These are phyloP conservation scores for Fonsecaea nubica DNA, from an alignment of 2,329 filamentous ascomycete species.

Conservation along the genomic window DNA sequence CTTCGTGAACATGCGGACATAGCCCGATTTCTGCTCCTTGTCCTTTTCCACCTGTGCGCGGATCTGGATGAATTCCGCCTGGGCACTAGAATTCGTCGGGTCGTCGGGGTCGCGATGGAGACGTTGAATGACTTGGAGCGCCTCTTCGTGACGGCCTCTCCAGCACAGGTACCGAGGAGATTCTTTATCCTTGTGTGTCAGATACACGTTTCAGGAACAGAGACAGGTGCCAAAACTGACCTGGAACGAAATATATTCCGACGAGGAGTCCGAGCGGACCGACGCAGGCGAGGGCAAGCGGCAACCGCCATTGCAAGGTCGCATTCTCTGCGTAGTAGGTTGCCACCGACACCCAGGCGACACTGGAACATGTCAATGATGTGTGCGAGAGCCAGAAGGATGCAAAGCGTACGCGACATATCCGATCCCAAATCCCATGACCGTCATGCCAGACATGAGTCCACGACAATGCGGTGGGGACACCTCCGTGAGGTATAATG, in stretches of 20 bases:
- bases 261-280: conserved; percentile 23
- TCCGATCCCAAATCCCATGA: conserved; percentile 26
- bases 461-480: conserved; percentile 25
- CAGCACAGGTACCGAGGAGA: conserved; percentile 31
- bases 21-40: conserved; percentile 25
- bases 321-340: conserved; percentile 23
- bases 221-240: conserved; percentile 6
- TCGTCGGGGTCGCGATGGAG: conserved; percentile 24
- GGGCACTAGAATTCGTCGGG: conserved; percentile 15
- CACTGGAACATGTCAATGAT: conserved; percentile 7
- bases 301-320: conserved; percentile 28
- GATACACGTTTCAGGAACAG: background rate
- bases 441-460: conserved; percentile 26
- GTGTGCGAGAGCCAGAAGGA: background rate
- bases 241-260: conserved; percentile 22
- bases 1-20: conserved; percentile 29
- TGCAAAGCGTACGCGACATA: conserved; percentile 25
- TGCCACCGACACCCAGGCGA: conserved; percentile 29
- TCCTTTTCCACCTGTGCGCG: conserved; percentile 27
- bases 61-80: conserved; percentile 31
- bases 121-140: conserved; percentile 24
- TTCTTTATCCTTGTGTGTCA: conserved; percentile 9
- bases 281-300: conserved; percentile 24
- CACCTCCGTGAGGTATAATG: conserved; percentile 25
- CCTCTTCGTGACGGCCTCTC: conserved; percentile 18